phyloP scores from a whole-genome alignment of 306 rosid species.

The Boehmeria nivea region DNA sequence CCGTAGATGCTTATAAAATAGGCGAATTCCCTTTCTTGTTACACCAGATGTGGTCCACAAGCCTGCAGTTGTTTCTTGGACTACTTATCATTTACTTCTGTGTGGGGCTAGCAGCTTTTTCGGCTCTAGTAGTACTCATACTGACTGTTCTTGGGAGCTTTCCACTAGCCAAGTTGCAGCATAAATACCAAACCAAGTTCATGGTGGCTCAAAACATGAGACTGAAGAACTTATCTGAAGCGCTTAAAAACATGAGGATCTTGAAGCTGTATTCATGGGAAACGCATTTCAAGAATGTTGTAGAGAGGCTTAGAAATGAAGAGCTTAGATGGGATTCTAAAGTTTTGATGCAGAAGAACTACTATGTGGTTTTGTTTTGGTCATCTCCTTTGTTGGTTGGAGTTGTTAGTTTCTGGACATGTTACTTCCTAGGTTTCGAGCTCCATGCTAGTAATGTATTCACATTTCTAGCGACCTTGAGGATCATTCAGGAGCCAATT shows the following conservation, averaged over 20 bases:
- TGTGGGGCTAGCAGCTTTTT: constrained; percentile 73
- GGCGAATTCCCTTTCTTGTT: constrained; percentile 89
- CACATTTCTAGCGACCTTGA: constrained; percentile 76
- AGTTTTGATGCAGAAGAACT: constrained; percentile 52
- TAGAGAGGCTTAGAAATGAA: constrained; percentile 52
- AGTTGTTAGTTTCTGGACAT: constrained; percentile 72
- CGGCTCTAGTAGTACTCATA: constrained; percentile 60
- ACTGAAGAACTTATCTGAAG: constrained; percentile 57
- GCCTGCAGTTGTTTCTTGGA: constrained; percentile 62
- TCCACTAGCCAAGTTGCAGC: constrained; percentile 82
- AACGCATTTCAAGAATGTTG: constrained; percentile 50
- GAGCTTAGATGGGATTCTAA: constrained; percentile 68
- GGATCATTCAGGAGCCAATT: constrained; percentile 84
- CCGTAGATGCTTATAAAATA: constrained; percentile 82
- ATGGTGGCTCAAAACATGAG: constrained; percentile 79
- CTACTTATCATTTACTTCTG: constrained; percentile 53
- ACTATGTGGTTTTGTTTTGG: constrained; percentile 61
- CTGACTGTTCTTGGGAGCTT: constrained; percentile 66
- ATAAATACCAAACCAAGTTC: constrained; percentile 68
- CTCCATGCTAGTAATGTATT: constrained; percentile 78
- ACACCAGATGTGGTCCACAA: constrained; percentile 87
- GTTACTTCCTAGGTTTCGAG: constrained; percentile 66
- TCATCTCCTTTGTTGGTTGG: constrained; percentile 69
- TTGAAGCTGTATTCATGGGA: constrained; percentile 86
- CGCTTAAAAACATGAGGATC: constrained; percentile 82